Base-by-base conservation (phyloP, 2,329 filamentous ascomycete genomes). In the Aspergillus texensis region DNA sequence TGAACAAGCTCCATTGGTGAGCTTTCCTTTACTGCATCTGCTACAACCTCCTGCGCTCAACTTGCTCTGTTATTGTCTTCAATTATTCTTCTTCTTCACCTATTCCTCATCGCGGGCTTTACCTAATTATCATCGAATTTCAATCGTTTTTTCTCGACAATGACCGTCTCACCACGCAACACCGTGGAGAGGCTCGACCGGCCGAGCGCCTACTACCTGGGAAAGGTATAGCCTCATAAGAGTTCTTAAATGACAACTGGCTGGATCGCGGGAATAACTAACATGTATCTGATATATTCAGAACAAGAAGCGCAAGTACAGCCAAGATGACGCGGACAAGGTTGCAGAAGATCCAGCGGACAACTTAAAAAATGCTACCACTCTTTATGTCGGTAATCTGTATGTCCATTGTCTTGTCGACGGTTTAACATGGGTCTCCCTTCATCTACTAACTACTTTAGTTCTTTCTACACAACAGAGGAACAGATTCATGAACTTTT, bases 401-500 rank as follows among this genome's bases (percentile, higher is more conserved):
- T 96, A 83, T 71, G 89, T 79, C 57, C 36, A 43, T 52, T 8
- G 43, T 50, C 56, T 36, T n/a, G 58, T 48, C 26, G 12, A 36
- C 26, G 3, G n/a, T 26, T 26, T 2, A 24, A 2, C 19, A 21
- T 34, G n/a, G 19, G 48, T 36, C 9, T 19, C 34, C 21, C 24
- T 43, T 34, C 16, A 21, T 39, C 24, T 19, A 32, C 67, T 68
- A 43, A 68, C 62, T 21, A 10, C 43, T 16, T 26, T 53, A 93
- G 91, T 60, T 96, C 94, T 46, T 97, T 97, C 82, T 97, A 97
- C 85, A 99, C 95, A 28, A 99, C 95, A 62, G 95, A 99, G 78
- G 95, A 99, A 81, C 95, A 99, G 78, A 97, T 99, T 64, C 94
- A 98, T 79, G 94, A 98, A 80, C 88, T 97, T 55, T 97, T 97